Conservation (phyloP, 305 asterid genomes). For the Fraxinus ornus region DNA sequence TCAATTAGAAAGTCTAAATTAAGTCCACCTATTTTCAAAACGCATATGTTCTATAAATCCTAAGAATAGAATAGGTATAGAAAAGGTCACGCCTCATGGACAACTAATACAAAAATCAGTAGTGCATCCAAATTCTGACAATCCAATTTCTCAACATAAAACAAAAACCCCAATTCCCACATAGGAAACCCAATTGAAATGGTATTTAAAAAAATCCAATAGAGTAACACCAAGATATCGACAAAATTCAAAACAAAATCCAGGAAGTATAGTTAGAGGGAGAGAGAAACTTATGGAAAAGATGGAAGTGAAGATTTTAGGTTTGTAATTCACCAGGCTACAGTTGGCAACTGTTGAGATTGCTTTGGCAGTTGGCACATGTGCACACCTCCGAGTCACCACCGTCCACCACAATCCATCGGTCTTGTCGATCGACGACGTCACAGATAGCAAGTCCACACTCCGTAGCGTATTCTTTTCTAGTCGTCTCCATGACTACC, state of each 20-base stretch:
- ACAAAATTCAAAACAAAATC: neutral
- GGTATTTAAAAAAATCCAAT: neutral
- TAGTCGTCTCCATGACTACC: too few relatives aligned
- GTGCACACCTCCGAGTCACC: too few relatives aligned
- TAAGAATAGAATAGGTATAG: neutral
- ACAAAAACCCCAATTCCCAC: neutral
- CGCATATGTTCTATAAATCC: neutral
- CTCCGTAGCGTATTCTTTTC: too few relatives aligned
- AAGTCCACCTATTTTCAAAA: too few relatives aligned
- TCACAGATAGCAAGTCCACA: too few relatives aligned
- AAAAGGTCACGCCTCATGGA: neutral
- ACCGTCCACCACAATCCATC: too few relatives aligned
- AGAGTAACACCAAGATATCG: neutral
- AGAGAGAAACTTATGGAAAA: slow-evolving; percentile 43
- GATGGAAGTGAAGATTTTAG: slow-evolving; percentile 37
- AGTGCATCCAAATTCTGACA: neutral
- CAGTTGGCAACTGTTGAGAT: too few relatives aligned
- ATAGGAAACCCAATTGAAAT: neutral
- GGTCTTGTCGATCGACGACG: too few relatives aligned
- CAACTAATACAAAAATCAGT: neutral
- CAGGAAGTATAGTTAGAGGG: neutral
- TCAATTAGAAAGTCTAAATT: too few relatives aligned
- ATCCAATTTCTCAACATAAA: neutral
- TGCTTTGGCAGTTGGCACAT: too few relatives aligned
- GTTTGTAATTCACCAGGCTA: slow-evolving; percentile 10